Conservation (phyloP, 495 filamentous ascomycete genomes). For the Trichocladium uniseriatum region DNA sequence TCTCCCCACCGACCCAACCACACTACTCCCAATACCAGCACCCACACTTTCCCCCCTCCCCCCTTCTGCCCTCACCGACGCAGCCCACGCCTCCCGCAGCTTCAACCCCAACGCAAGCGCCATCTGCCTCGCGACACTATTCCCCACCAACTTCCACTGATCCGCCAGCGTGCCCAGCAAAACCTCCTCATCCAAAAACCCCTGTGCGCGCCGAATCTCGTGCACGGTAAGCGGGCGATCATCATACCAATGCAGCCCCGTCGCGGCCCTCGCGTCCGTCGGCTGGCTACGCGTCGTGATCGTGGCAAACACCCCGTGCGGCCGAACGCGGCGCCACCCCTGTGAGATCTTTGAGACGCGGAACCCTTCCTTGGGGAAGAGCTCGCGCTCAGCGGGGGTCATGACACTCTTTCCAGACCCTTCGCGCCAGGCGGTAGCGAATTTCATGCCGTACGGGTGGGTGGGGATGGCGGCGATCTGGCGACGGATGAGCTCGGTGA, state of each 20-base stretch:
- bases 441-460: conserved; percentile 38
- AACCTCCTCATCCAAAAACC: conserved; percentile 57
- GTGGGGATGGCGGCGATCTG: conserved; percentile 36
- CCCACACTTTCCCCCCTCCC: background rate
- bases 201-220: conserved; percentile 58
- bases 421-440: conserved; percentile 33
- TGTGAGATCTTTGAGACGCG: conserved; percentile 17
- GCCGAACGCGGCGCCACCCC: conserved; percentile 45
- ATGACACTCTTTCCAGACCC: conserved; percentile 32
- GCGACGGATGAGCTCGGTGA: conserved; percentile 21
- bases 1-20: background rate
- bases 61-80: conserved; percentile 20
- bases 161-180: conserved; percentile 44
- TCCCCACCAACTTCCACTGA: conserved; percentile 57
- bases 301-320: conserved; percentile 45
- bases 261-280: conserved; percentile 40
- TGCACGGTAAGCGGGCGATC: conserved; percentile 47
- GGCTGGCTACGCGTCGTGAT: conserved; percentile 42
- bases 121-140: conserved; percentile 58
- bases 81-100: conserved; percentile 50
- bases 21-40: background rate
- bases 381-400: conserved; percentile 25
- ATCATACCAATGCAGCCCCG: conserved; percentile 51
- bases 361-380: conserved; percentile 19
- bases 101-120: conserved; percentile 52